Evolutionary conservation across 164 flowering plant species (phyloP).

Genomic region (Vitis riparia): DNA sequence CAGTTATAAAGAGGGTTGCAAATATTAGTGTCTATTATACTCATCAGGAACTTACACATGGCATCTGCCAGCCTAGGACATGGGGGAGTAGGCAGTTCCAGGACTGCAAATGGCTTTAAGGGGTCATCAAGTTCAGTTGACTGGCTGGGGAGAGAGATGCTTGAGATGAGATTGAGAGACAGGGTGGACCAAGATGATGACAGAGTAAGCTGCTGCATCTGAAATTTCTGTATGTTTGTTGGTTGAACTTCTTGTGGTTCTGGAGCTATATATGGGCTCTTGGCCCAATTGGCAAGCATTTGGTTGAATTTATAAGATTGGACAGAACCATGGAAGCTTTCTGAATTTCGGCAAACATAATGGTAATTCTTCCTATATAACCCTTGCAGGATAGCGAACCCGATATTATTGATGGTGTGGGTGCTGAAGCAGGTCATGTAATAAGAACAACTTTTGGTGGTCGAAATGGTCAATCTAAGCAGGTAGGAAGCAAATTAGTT

Average conservation of each 20-base stretch:
- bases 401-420: conserved; percentile 84
- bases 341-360: background rate
- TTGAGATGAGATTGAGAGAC: conserved; percentile 85
- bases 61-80: conserved; percentile 77
- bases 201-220: conserved; percentile 42
- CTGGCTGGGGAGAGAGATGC: conserved; percentile 90
- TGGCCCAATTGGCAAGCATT: too few species aligned
- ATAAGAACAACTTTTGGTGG: conserved; percentile 83
- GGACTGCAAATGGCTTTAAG: conserved; percentile 59
- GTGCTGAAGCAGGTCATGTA: conserved; percentile 85
- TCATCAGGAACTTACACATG: conserved; percentile 33
- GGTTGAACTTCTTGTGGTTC: background rate
- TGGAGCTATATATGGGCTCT: background rate
- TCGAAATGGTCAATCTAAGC: conserved; percentile 83
- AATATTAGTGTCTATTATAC: conserved; percentile 22
- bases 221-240: too few species aligned
- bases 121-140: conserved; percentile 88
- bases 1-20: conserved; percentile 9
- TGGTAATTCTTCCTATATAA: background rate
- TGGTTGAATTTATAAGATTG: background rate
- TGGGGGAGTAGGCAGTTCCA: conserved; percentile 86
- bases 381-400: conserved; percentile 84
- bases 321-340: background rate
- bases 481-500: conserved; percentile 42
- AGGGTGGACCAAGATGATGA: conserved; percentile 71